Conservation (phyloP, 2,329 filamentous ascomycete species). For the Macrophomina phaseolina region DNA sequence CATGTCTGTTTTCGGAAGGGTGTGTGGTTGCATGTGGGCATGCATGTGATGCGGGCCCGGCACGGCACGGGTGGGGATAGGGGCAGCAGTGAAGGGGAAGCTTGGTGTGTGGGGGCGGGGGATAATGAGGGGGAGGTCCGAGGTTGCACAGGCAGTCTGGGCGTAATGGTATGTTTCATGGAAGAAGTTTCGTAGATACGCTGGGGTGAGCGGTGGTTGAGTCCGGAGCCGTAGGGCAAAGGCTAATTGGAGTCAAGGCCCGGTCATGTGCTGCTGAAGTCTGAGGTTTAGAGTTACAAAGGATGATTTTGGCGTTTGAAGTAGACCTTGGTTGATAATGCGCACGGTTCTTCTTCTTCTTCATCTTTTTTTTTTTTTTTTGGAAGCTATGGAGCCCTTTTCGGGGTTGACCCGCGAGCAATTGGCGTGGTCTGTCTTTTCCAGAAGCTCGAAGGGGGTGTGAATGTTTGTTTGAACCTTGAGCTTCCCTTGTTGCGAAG, state of each 20-base stretch:
- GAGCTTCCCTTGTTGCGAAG: neutral
- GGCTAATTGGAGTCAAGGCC: neutral
- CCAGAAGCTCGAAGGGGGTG: neutral
- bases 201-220: neutral
- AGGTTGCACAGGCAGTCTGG: neutral
- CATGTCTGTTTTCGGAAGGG: neutral
- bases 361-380: neutral
- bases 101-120: neutral
- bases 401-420: neutral
- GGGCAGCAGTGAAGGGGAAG: neutral
- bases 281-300: neutral
- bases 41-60: constrained; percentile 23
- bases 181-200: neutral
- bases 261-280: neutral
- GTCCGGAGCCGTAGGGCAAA: neutral
- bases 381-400: neutral
- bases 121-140: neutral
- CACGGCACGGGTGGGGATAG: constrained; percentile 8
- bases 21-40: neutral
- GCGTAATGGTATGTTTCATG: neutral
- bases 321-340: neutral
- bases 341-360: no score
- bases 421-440: neutral
- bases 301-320: neutral
- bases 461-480: neutral